These are phyloP conservation scores for Dioszegia crocea DNA, from an alignment of 768 basidiomycete species.

Conservation along the genomic window DNA sequence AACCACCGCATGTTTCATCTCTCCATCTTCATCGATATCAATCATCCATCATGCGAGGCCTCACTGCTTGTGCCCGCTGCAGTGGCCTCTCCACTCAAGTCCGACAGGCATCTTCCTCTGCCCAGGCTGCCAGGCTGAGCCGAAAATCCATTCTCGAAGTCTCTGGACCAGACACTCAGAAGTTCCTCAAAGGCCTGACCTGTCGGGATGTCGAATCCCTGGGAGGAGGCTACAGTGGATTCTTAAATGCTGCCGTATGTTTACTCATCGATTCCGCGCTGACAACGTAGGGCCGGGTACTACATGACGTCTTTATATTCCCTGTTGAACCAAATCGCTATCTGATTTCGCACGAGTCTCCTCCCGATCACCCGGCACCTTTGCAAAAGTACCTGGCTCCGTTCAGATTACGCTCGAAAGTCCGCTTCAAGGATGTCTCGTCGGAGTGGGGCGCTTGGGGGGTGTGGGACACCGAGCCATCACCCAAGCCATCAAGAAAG, in stretches of 20 bases:
- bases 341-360: constrained; percentile 55
- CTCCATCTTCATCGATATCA: neutral
- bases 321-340: constrained; percentile 55
- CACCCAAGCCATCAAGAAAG: constrained; percentile 45
- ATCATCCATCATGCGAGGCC: neutral
- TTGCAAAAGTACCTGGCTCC: constrained; percentile 55
- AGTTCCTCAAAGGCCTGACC: constrained; percentile 73
- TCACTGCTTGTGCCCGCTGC: neutral
- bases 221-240: constrained; percentile 64
- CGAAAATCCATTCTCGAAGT: constrained; percentile 62
- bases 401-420: constrained; percentile 83
- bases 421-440: constrained; percentile 73
- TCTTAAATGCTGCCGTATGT: constrained; percentile 73
- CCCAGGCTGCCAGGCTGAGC: constrained; percentile 3
- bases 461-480: constrained; percentile 55
- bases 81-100: neutral
- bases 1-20: constrained; percentile 7
- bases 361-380: constrained; percentile 21
- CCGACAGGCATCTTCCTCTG: neutral
- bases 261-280: neutral
- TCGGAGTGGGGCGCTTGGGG: constrained; percentile 76
- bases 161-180: constrained; percentile 71
- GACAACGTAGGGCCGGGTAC: constrained; percentile 71
- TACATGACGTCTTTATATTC: constrained; percentile 85
- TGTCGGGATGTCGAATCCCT: constrained; percentile 56